A percentile compares a stretch with the other conserved stretches of the same genome.
phyloP scores from a whole-genome alignment of 169 alveolate species.

The Eimeria mitis region DNA sequence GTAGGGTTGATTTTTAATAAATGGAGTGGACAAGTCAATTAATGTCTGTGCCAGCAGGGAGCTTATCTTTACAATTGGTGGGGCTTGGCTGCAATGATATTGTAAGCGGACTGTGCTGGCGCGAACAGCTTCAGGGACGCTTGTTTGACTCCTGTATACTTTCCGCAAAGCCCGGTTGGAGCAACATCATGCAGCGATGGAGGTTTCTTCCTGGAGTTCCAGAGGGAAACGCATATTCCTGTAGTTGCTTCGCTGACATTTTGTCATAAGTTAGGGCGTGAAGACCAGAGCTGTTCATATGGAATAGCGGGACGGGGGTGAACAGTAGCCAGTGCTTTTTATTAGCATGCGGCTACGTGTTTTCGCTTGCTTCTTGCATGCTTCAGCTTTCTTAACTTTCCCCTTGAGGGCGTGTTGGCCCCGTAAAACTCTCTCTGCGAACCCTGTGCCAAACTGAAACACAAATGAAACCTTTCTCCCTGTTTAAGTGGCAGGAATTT shows the following conservation, averaged over 20 bases:
- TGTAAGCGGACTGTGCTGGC: background rate
- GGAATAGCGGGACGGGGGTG: background rate
- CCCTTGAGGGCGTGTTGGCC: background rate
- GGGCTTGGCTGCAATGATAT: background rate
- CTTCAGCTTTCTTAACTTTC: background rate
- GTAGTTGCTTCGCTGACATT: background rate
- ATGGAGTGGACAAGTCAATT: background rate
- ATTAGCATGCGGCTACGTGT: background rate
- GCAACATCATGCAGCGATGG: background rate
- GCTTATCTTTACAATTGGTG: background rate
- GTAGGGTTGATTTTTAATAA: background rate
- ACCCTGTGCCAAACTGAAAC: too few species aligned
- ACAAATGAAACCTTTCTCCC: too few species aligned
- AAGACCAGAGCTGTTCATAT: background rate
- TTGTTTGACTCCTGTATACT: background rate
- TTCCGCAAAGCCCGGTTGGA: background rate
- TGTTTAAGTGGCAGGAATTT: too few species aligned
- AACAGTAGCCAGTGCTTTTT: background rate
- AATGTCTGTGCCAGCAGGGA: background rate
- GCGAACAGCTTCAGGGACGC: background rate
- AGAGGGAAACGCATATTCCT: background rate
- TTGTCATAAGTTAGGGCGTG: background rate
- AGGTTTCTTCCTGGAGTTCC: background rate
- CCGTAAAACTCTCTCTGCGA: background rate
- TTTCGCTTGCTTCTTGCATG: background rate